These are phyloP conservation scores for Beauveria caledonica DNA, from an alignment of 2,329 filamentous ascomycete genomes.

Conservation along the genomic window DNA sequence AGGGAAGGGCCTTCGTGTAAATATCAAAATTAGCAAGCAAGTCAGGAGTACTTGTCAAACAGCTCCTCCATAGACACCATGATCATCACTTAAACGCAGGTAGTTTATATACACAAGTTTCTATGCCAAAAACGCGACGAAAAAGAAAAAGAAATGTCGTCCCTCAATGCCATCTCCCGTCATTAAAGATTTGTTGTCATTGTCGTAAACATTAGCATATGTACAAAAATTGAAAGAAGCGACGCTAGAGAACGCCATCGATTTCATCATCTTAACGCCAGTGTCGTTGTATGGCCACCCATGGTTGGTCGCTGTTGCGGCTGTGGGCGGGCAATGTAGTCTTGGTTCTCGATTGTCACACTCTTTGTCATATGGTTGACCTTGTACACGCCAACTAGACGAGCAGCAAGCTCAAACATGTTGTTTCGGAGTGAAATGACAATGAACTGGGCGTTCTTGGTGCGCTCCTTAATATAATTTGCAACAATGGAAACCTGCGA, in stretches of 20 bases:
- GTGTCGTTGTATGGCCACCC: slow-evolving; percentile 24
- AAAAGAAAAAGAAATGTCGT: background rate
- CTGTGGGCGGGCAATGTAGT: slow-evolving; percentile 52
- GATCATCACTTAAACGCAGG: background rate
- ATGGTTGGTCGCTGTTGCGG: slow-evolving; percentile 22
- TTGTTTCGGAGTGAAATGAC: slow-evolving; percentile 97
- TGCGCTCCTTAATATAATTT: slow-evolving; percentile 97
- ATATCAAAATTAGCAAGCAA: slow-evolving; percentile 1
- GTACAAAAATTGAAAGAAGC: slow-evolving; percentile 4
- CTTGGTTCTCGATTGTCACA: slow-evolving; percentile 77
- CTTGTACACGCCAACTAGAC: slow-evolving; percentile 96
- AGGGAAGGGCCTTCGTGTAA: background rate
- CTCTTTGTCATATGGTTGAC: slow-evolving; percentile 98
- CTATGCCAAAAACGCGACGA: background rate
- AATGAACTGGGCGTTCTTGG: slow-evolving; percentile 98
- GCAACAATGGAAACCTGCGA: slow-evolving; percentile 87
- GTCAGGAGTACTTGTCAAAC: background rate
- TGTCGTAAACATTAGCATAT: slow-evolving; percentile 12
- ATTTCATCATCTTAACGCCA: slow-evolving; percentile 26
- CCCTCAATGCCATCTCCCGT: background rate
- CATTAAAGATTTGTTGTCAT: slow-evolving; percentile 5
- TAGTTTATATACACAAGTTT: background rate
- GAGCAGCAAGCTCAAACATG: slow-evolving; percentile 97
- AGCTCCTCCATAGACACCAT: background rate
- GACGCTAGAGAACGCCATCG: background rate